These are phyloP conservation scores for Eutrema heterophyllum DNA, from an alignment of 345 rosid genomes.

Conservation along the genomic window DNA sequence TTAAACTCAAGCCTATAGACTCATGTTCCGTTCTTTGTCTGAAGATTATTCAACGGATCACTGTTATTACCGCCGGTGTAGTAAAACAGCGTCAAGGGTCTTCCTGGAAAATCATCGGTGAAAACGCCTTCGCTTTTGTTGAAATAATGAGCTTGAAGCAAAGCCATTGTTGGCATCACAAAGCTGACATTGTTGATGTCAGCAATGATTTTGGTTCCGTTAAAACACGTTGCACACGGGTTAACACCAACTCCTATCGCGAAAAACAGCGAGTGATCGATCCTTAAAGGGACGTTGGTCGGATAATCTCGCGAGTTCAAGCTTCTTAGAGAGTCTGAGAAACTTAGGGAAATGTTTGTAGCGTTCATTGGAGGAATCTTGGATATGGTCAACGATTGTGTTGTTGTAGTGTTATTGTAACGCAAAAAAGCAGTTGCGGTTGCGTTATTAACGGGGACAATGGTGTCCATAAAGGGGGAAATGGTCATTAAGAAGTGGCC, in stretches of 20 bases:
- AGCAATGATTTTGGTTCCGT: slow-evolving; percentile 40
- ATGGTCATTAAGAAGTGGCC: slow-evolving; percentile 54
- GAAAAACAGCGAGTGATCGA: slow-evolving; percentile 56
- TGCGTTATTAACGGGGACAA: slow-evolving; percentile 48
- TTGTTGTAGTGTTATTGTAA: slow-evolving; percentile 38
- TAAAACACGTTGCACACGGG: slow-evolving; percentile 60
- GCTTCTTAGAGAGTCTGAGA: slow-evolving; percentile 46
- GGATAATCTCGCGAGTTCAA: slow-evolving; percentile 53
- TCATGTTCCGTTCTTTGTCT: slow-evolving; percentile 59
- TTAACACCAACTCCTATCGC: slow-evolving; percentile 53
- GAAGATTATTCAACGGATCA: slow-evolving; percentile 27
- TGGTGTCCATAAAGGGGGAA: slow-evolving; percentile 79
- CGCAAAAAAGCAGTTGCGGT: slow-evolving; percentile 43
- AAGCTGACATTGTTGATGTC: slow-evolving; percentile 56
- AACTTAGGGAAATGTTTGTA: slow-evolving; percentile 37
- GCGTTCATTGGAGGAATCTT: slow-evolving; percentile 54
- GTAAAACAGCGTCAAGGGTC: slow-evolving; percentile 44
- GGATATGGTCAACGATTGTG: slow-evolving; percentile 37
- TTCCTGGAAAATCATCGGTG: slow-evolving; percentile 64
- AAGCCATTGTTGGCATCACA: slow-evolving; percentile 49
- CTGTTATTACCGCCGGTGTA: slow-evolving; percentile 41
- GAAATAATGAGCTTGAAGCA: slow-evolving; percentile 69
- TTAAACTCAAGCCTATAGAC: slow-evolving; percentile 52
- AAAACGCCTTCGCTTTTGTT: slow-evolving; percentile 48
- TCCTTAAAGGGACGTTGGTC: slow-evolving; percentile 42